phyloP scores from a whole-genome alignment of 1,139 yeast species.

The Candida tunisiensis region DNA sequence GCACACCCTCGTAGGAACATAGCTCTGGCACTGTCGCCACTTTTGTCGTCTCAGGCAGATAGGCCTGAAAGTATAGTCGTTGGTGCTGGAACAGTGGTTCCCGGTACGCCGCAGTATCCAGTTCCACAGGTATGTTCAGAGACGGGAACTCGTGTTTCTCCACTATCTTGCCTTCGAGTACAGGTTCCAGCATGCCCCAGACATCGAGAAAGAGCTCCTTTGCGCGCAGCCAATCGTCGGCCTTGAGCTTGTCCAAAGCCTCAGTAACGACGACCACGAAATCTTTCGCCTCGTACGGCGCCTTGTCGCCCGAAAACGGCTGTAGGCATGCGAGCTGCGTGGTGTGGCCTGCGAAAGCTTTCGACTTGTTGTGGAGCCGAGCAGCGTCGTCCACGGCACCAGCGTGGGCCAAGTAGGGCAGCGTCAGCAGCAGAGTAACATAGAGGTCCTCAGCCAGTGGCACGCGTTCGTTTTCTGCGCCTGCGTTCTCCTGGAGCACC shows the following conservation, averaged over 20 bases:
- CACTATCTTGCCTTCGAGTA: constrained; percentile 2
- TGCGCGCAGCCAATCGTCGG: constrained; percentile 7
- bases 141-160: constrained; percentile 25
- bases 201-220: constrained; percentile 7
- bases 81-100: constrained; percentile 22
- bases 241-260: constrained; percentile 18
- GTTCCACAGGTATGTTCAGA: constrained; percentile 14
- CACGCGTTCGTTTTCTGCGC: constrained; percentile 2
- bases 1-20: constrained; percentile 38
- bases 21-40: constrained; percentile 63
- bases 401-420: constrained; percentile 40
- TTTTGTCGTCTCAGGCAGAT: constrained; percentile 31
- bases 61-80: constrained; percentile 49
- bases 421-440: constrained; percentile 42
- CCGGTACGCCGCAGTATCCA: constrained; percentile 4
- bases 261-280: constrained; percentile 36
- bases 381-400: constrained; percentile 5
- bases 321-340: constrained; percentile 13
- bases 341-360: neutral
- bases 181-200: constrained; percentile 5
- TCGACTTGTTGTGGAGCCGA: neutral
- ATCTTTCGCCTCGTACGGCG: constrained; percentile 39
- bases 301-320: constrained; percentile 25
- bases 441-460: constrained; percentile 54
- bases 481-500: constrained; percentile 18